A percentile compares a stretch with the other conserved stretches of the same genome.
Evolutionary conservation across 1,139 yeast genomes (phyloP).

Genomic region (Debaryomyces robertsiae): DNA sequence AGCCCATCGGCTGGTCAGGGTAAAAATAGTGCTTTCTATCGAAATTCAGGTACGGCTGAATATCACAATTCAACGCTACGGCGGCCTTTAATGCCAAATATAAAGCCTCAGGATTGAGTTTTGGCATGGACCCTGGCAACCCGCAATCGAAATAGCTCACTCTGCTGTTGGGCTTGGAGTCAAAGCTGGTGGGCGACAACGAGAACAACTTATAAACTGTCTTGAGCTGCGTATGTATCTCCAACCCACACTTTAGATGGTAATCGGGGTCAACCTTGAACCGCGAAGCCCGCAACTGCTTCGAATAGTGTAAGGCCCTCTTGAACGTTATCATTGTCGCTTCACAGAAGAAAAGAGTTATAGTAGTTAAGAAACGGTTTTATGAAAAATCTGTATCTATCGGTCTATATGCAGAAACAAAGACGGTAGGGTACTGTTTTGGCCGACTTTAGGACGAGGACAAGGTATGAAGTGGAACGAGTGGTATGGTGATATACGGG

Average conservation of each 20-base stretch:
- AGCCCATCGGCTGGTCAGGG: conserved; percentile 95
- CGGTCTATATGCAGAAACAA: conserved; percentile 4
- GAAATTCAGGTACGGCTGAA: conserved; percentile 63
- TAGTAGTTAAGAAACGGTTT: background rate
- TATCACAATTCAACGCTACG: conserved; percentile 62
- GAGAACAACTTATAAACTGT: conserved; percentile 80
- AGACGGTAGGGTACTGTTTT: too few relatives aligned
- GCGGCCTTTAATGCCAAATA: conserved; percentile 74
- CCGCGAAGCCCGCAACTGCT: background rate
- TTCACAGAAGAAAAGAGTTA: too few relatives aligned
- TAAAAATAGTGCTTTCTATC: conserved; percentile 96
- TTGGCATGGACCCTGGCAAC: conserved; percentile 93
- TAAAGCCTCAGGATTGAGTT: conserved; percentile 74
- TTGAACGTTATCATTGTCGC: conserved; percentile 6
- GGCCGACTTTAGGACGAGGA: too few relatives aligned
- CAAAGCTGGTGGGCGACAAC: conserved; percentile 49
- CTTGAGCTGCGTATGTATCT: conserved; percentile 86
- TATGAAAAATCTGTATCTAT: background rate
- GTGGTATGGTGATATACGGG: too few relatives aligned
- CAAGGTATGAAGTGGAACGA: too few relatives aligned
- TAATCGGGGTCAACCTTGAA: conserved; percentile 15
- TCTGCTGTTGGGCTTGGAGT: conserved; percentile 63
- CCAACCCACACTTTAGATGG: conserved; percentile 79
- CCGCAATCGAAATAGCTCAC: conserved; percentile 84
- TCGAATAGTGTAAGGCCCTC: conserved; percentile 8